A percentile compares a stretch with the other conserved stretches of the same genome.
Conservation (phyloP, 306 rosid genomes). For the Quercus engelmannii region DNA sequence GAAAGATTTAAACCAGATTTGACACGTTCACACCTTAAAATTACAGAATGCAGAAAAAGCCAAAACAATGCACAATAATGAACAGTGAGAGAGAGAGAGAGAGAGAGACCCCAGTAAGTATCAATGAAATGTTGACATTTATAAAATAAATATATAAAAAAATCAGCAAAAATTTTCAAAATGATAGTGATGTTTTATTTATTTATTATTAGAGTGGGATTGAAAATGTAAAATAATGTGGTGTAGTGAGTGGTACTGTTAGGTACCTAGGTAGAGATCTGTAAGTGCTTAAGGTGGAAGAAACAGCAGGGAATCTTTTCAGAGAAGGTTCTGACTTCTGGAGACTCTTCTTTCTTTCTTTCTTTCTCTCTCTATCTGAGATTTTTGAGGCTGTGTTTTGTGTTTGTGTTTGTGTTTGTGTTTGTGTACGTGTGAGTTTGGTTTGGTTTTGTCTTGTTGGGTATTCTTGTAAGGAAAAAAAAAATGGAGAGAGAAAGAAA, state of each 20-base stretch:
- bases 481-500: too few relatives aligned
- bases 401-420: neutral
- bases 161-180: neutral
- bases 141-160: too few relatives aligned
- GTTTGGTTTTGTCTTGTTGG: neutral
- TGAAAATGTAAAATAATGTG: slow-evolving; percentile 10
- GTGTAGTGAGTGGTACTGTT: neutral
- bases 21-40: slow-evolving; percentile 8
- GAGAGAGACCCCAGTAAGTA: slow-evolving; percentile 3
- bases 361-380: neutral
- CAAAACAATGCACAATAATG: slow-evolving; percentile 12
- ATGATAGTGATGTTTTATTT: neutral
- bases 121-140: neutral
- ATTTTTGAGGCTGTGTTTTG: neutral
- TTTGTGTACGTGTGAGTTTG: neutral
- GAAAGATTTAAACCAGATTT: slow-evolving; percentile 12
- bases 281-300: slow-evolving; percentile 41
- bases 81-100: neutral
- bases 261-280: slow-evolving; percentile 40
- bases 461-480: too few relatives aligned
- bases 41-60: slow-evolving; percentile 26
- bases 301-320: slow-evolving; percentile 32
- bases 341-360: too few relatives aligned
- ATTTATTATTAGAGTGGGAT: neutral
- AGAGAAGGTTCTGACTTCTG: slow-evolving; percentile 15